These are phyloP conservation scores for Aspergillus texensis DNA, from an alignment of 2,329 filamentous ascomycete species.

Conservation along the genomic window DNA sequence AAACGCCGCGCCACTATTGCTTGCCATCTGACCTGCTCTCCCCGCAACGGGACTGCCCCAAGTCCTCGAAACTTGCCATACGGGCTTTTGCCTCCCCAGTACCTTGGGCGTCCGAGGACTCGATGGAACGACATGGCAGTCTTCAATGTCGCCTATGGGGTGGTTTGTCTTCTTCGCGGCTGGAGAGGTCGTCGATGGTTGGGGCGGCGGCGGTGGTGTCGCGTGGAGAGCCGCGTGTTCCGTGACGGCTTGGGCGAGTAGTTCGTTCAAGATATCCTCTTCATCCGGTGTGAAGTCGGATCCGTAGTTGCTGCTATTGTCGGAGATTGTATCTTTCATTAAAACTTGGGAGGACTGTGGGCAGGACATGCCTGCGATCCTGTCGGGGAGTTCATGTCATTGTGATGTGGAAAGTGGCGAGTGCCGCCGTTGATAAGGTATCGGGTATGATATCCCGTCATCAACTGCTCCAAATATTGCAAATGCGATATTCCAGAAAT, in stretches of 20 bases:
- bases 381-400: slow-evolving; percentile 24
- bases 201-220: slow-evolving; percentile 22
- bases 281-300: slow-evolving; percentile 64
- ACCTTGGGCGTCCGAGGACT: slow-evolving; percentile 44
- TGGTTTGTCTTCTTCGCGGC: slow-evolving; percentile 17
- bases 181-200: slow-evolving; percentile 19
- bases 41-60: slow-evolving; percentile 22
- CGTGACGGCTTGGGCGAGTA: slow-evolving; percentile 51
- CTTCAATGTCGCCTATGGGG: slow-evolving; percentile 46
- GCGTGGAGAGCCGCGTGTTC: slow-evolving; percentile 25
- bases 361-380: slow-evolving; percentile 38
- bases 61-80: slow-evolving; percentile 21
- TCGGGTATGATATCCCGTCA: neutral
- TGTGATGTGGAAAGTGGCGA: slow-evolving; percentile 3
- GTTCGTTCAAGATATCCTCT: slow-evolving; percentile 54
- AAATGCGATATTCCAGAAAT: neutral
- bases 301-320: slow-evolving; percentile 60
- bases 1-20: slow-evolving; percentile 30
- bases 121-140: slow-evolving; percentile 43
- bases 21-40: slow-evolving; percentile 30
- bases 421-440: neutral
- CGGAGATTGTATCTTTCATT: slow-evolving; percentile 22
- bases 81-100: slow-evolving; percentile 42
- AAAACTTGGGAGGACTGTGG: slow-evolving; percentile 16
- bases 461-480: neutral